Evolutionary conservation across 352 stramenopile genomes (phyloP).

Genomic region (Pythium aristosporum): DNA sequence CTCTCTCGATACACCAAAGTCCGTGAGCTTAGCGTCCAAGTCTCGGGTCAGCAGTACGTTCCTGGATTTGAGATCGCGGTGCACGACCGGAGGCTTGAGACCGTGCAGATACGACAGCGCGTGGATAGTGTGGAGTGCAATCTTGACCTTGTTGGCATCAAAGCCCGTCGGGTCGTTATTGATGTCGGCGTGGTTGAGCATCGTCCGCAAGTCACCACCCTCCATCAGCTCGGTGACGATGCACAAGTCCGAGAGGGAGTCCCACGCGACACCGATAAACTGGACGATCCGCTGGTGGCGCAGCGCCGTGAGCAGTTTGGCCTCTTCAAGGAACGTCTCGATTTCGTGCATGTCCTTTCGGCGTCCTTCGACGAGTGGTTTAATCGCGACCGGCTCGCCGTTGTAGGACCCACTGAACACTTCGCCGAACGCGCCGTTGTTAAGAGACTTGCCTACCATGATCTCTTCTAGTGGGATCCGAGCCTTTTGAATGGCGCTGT

Average conservation of each 20-base stretch:
- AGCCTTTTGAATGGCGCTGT: too few relatives aligned
- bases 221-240: conserved; percentile 33
- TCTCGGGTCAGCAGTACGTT: conserved; percentile 45
- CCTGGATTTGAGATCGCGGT: conserved; percentile 62
- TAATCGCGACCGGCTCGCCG: conserved; percentile 10
- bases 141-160: conserved; percentile 40
- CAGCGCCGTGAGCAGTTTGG: conserved; percentile 12
- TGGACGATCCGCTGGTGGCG: conserved; percentile 14
- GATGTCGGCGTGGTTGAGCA: conserved; percentile 7
- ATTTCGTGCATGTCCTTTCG: conserved; percentile 12
- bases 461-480: too few relatives aligned
- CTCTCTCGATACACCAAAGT: conserved; percentile 52
- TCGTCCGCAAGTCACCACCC: conserved; percentile 27
- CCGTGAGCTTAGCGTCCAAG: conserved; percentile 45
- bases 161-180: conserved; percentile 26
- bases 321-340: conserved; percentile 3
- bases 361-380: neutral
- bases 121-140: conserved; percentile 42
- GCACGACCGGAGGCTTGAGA: conserved; percentile 38
- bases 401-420: conserved; percentile 8
- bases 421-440: conserved; percentile 2
- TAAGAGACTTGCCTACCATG: too few relatives aligned
- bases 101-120: conserved; percentile 56
- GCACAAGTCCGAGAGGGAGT: conserved; percentile 20
- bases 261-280: conserved; percentile 16